These are phyloP conservation scores for Onygena corvina DNA, from an alignment of 2,329 filamentous ascomycete species.

Conservation along the genomic window DNA sequence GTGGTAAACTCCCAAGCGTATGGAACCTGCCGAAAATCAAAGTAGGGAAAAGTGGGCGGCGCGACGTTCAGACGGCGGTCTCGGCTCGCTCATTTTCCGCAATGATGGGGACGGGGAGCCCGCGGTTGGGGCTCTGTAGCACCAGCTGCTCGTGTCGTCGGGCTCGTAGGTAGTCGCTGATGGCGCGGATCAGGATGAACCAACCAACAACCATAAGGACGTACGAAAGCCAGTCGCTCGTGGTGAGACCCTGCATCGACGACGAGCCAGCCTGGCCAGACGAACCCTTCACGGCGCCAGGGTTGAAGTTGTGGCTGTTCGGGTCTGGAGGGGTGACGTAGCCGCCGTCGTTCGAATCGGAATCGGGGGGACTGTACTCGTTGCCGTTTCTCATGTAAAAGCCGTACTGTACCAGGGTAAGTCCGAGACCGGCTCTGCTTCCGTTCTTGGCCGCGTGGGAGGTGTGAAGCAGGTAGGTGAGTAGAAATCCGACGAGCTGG, in stretches of 20 bases:
- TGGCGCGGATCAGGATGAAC: slow-evolving; percentile 92
- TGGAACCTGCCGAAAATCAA: background rate
- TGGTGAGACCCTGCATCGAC: slow-evolving; percentile 47
- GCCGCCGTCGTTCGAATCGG: slow-evolving; percentile 39
- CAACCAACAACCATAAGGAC: slow-evolving; percentile 92
- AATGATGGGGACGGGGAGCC: slow-evolving; percentile 71
- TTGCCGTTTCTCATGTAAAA: slow-evolving; percentile 71
- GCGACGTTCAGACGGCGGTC: slow-evolving; percentile 49
- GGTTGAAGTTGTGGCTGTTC: slow-evolving; percentile 80
- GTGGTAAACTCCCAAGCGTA: background rate
- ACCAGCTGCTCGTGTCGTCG: slow-evolving; percentile 87
- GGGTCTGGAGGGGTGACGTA: slow-evolving; percentile 59
- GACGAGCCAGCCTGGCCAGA: slow-evolving; percentile 16
- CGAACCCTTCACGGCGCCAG: slow-evolving; percentile 47
- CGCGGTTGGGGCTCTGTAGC: slow-evolving; percentile 80
- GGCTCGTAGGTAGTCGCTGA: slow-evolving; percentile 79
- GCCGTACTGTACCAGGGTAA: slow-evolving; percentile 91
- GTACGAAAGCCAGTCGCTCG: slow-evolving; percentile 82
- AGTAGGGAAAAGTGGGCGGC: background rate
- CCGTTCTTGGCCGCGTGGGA: slow-evolving; percentile 98
- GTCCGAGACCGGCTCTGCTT: slow-evolving; percentile 81
- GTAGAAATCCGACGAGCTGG: slow-evolving; percentile 89
- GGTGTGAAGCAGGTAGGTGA: slow-evolving; percentile 95
- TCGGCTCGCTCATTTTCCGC: slow-evolving; percentile 73
- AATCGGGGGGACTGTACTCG: slow-evolving; percentile 25